phyloP scores from a whole-genome alignment of 139 green algal species.

The Tetraselmis chui region DNA sequence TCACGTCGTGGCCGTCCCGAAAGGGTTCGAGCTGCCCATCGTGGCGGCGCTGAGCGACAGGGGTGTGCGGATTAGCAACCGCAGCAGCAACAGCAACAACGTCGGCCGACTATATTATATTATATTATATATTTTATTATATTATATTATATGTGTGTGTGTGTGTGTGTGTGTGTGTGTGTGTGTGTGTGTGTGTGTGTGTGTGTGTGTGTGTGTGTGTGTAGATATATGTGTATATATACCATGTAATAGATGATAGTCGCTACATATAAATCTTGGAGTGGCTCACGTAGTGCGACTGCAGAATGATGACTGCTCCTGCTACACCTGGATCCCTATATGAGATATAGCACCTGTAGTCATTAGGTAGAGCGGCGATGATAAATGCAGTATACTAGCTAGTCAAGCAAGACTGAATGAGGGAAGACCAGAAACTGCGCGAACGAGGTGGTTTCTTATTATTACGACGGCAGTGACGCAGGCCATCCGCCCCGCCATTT shows the following conservation, averaged over 20 bases:
- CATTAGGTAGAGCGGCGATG: neutral
- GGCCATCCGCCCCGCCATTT: neutral
- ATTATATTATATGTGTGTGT: no score
- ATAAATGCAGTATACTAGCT: slow-evolving; percentile 1
- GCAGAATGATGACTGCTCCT: neutral
- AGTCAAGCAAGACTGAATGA: neutral
- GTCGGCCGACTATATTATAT: no score
- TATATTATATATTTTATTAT: no score
- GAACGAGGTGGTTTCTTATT: neutral
- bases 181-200: no score
- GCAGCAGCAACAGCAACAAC: no score
- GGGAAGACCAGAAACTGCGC: neutral
- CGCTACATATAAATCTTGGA: slow-evolving; percentile 1
- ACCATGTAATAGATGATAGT: neutral
- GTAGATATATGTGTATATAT: slow-evolving; percentile 2
- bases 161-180: no score
- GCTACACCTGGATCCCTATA: neutral
- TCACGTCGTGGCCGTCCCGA: no score
- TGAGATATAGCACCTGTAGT: slow-evolving; percentile 1
- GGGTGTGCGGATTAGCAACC: no score
- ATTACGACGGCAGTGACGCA: neutral
- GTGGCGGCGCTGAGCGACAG: no score
- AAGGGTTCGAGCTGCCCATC: no score
- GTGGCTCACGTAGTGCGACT: neutral
- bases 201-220: neutral